A percentile compares a stretch with the other conserved stretches of the same genome.
Conservation (phyloP, 2,329 filamentous ascomycete genomes). For the Claviceps paspali region DNA sequence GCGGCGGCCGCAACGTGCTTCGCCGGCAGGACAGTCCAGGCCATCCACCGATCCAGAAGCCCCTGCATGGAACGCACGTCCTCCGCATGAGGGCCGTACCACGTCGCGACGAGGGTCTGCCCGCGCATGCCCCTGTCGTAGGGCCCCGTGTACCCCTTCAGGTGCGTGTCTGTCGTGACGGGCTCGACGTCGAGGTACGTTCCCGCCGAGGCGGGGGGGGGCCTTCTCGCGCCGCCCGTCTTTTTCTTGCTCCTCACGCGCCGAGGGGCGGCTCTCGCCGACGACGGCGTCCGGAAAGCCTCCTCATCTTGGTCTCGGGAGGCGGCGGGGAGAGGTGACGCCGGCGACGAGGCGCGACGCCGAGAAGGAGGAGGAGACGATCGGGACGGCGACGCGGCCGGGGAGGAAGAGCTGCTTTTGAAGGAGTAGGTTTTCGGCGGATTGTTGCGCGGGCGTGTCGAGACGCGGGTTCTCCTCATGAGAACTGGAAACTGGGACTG, state of each 20-base stretch:
- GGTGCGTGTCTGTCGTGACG: constrained; percentile 17
- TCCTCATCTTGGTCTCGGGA: constrained; percentile 18
- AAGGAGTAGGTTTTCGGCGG: constrained; percentile 20
- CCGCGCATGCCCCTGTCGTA: constrained; percentile 20
- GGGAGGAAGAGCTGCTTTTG: constrained; percentile 10
- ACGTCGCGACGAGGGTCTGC: constrained; percentile 20
- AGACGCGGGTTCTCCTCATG: constrained; percentile 21
- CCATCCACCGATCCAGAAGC: constrained; percentile 26
- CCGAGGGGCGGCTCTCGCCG: too few relatives aligned
- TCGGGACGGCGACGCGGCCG: not conserved
- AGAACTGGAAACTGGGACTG: too few relatives aligned
- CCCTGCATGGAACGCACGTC: constrained; percentile 20
- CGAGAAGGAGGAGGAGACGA: constrained; percentile 1
- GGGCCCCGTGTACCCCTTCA: constrained; percentile 20
- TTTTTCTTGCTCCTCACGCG: constrained; percentile 1
- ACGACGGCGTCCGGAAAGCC: too few relatives aligned
- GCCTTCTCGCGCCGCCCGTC: not conserved
- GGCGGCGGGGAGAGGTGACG: constrained; percentile 6
- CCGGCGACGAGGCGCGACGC: constrained; percentile 7
- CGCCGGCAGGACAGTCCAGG: constrained; percentile 25
- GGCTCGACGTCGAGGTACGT: constrained; percentile 18
- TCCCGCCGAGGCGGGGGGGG: constrained; percentile 4
- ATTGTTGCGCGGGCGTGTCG: constrained; percentile 21
- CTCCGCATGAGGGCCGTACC: constrained; percentile 26
- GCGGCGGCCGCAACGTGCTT: constrained; percentile 11